Conservation (phyloP, 768 basidiomycete species). For the Chiua virens region DNA sequence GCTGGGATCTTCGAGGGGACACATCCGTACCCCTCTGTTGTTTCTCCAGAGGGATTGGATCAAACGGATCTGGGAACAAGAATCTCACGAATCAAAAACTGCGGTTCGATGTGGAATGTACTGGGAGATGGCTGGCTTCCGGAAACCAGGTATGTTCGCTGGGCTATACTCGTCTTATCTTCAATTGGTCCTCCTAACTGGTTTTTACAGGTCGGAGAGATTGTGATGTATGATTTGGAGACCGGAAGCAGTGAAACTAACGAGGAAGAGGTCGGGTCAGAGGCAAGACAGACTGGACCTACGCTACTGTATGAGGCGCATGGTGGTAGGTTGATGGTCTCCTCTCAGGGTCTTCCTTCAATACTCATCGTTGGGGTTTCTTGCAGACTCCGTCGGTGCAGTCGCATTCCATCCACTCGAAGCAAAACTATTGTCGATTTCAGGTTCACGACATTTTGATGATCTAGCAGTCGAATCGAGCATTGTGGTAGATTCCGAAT, state of each 20-base stretch:
- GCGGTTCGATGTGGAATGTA: conserved; percentile 72
- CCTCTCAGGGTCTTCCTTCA: background rate
- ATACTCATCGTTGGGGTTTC: background rate
- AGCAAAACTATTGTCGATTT: conserved; percentile 59
- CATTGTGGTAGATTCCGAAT: conserved; percentile 7
- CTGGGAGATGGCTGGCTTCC: conserved; percentile 59
- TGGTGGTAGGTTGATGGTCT: conserved; percentile 42
- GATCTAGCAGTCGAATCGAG: background rate
- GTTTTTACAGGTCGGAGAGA: conserved; percentile 49
- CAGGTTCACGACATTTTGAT: conserved; percentile 78
- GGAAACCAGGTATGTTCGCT: conserved; percentile 62
- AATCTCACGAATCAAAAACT: conserved; percentile 72
- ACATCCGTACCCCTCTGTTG: conserved; percentile 41
- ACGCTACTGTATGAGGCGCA: conserved; percentile 51
- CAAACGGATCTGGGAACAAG: background rate
- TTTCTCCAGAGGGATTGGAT: conserved; percentile 18
- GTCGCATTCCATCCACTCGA: conserved; percentile 70
- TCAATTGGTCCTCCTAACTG: background rate
- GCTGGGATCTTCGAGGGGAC: conserved; percentile 78
- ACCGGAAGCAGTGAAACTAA: background rate
- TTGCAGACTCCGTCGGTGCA: conserved; percentile 69
- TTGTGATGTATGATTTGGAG: conserved; percentile 58
- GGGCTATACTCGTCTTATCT: background rate
- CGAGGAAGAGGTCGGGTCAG: conserved; percentile 2
- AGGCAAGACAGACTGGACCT: conserved; percentile 24